phyloP scores from a whole-genome alignment of 805 yeast genomes.

The Wickerhamomyces hampshirensis region DNA sequence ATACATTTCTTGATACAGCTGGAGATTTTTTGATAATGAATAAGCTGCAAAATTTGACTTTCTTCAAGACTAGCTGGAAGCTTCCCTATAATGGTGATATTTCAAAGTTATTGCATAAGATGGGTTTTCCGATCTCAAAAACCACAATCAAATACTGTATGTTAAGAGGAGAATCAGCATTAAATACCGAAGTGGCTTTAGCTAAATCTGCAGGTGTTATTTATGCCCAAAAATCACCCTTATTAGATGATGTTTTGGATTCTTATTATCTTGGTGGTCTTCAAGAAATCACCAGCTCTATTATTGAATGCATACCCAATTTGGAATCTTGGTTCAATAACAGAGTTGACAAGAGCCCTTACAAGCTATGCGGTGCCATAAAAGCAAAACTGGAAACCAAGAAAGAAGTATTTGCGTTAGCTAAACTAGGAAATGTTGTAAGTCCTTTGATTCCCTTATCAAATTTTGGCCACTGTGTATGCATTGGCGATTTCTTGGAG shows the following conservation, averaged over 20 bases:
- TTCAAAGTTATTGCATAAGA: conserved; percentile 31
- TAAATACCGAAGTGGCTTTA: conserved; percentile 38
- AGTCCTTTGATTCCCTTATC: conserved; percentile 25
- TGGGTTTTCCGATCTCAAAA: conserved; percentile 29
- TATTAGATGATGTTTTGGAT: conserved; percentile 37
- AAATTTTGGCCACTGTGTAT: conserved; percentile 43
- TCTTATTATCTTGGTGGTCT: conserved; percentile 50
- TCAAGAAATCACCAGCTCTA: conserved; percentile 39
- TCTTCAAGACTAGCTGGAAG: conserved; percentile 33
- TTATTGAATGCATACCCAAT: conserved; percentile 32
- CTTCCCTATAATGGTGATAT: conserved; percentile 39
- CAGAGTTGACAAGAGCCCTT: conserved; percentile 25
- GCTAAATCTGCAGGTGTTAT: conserved; percentile 4
- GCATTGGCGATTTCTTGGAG: conserved; percentile 36
- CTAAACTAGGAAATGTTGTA: conserved; percentile 4
- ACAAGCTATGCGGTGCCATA: conserved; percentile 31
- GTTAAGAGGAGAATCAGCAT: conserved; percentile 48
- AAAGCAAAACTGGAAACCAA: too few relatives aligned
- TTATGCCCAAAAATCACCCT: conserved; percentile 34
- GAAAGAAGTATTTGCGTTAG: not conserved
- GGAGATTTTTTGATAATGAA: conserved; percentile 54
- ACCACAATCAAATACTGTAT: conserved; percentile 44
- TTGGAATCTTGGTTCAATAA: conserved; percentile 38
- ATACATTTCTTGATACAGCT: conserved; percentile 52
- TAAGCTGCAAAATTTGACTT: conserved; percentile 26